Base-by-base conservation (phyloP, 2,329 filamentous ascomycete species). In the Zalaria obscura region DNA sequence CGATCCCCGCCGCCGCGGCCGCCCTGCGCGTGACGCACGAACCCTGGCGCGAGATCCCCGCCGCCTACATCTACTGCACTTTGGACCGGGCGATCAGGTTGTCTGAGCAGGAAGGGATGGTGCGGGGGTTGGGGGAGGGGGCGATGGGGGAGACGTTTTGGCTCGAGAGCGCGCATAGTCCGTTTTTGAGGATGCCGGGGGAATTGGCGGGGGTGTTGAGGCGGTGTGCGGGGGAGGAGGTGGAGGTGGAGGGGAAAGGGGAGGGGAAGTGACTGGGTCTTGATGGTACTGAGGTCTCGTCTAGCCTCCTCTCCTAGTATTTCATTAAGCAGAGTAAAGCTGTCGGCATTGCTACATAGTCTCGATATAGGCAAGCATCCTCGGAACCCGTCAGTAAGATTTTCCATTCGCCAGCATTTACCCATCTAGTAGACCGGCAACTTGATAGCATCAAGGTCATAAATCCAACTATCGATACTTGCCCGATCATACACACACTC, bases 401-500 rank as follows among this genome's bases (percentile, higher is more conserved):
- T 18, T 18, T 18, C 18, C 18, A 18, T 18, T 18, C 18, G 18
- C 18, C 18, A 18, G 18, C 18, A 18, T 32, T 32, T n/a, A 7
- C 29, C 29, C 7, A 7, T 32, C n/a, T n/a, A 32, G n/a, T 48
- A 48, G 5, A 50, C 39, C 10, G 48, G 48, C 34, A 47, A 33
- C 46, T 47, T 50, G 38, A 45, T 45, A 25, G 46, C 45, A 3
- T 47, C 38, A 33, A 48, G 45, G n/a, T 41, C 39, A 37, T 48
- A 50, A n/a, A 43, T 47, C 48, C 43, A 49, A 25, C 38, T 43
- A 11, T 58, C 47, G 36, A 52, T 52, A 28, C 50, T 47, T 25
- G 42, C 47, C 38, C 53, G 50, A 41, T 66, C 63, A 28, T 54
- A 50, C 1, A 60, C 55, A 48, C 63, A 67, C 5, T 57, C 53